Evolutionary conservation across 139 green algal genomes (phyloP).

Genomic region (Mesotaenium endlicherianum): DNA sequence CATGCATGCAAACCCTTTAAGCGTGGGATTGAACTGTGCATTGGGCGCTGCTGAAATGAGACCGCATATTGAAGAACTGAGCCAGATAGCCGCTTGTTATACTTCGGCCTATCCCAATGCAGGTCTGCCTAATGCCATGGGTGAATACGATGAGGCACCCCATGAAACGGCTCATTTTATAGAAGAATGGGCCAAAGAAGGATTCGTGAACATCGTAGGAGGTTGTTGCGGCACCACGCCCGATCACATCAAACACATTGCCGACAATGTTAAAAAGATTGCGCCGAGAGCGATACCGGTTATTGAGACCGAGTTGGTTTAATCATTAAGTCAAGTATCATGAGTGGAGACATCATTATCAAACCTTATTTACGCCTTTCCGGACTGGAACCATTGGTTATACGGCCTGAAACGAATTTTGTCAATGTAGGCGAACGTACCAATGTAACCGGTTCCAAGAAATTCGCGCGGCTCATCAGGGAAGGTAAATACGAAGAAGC

Average conservation of each 20-base stretch:
- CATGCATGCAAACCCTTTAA: conserved; percentile 83
- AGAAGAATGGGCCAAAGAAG: conserved; percentile 61
- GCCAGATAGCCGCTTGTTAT: neutral
- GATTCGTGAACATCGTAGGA: conserved; percentile 88
- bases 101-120: conserved; percentile 94
- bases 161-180: conserved; percentile 55
- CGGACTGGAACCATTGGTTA: conserved; percentile 90
- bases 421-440: conserved; percentile 93
- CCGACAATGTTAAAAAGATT: conserved; percentile 16
- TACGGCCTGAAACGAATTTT: conserved; percentile 80
- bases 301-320: conserved; percentile 60
- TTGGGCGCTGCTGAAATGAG: conserved; percentile 93
- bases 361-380: neutral
- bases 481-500: conserved; percentile 93
- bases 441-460: conserved; percentile 89
- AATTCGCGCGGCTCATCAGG: conserved; percentile 96
- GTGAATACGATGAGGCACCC: conserved; percentile 93
- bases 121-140: conserved; percentile 96
- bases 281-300: neutral
- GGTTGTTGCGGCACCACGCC: conserved; percentile 89
- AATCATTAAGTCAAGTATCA: conserved; percentile 72
- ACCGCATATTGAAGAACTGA: conserved; percentile 88
- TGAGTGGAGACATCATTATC: conserved; percentile 56
- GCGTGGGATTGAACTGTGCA: conserved; percentile 95
- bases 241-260: conserved; percentile 87